Evolutionary conservation across 768 basidiomycete genomes (phyloP).

Genomic region (Leccinum aurantiacum): DNA sequence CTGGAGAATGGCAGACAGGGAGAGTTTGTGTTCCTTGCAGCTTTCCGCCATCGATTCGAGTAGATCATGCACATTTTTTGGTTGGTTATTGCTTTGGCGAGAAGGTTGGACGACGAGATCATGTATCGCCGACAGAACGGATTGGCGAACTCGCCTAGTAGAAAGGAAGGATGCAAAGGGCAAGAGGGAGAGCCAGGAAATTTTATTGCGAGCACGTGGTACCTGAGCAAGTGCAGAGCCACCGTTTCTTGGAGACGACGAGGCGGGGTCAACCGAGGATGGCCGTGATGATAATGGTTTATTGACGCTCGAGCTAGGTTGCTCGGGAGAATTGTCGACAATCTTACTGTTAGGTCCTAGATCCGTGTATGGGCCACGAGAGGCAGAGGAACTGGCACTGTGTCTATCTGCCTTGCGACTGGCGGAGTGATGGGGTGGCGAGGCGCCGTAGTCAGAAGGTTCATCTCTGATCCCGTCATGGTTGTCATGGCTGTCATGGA

Average conservation of each 20-base stretch:
- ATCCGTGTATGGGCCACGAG: neutral
- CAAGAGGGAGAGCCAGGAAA: conserved; percentile 31
- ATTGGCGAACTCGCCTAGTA: conserved; percentile 49
- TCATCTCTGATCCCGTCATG: no score
- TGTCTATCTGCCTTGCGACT: neutral
- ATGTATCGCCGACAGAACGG: conserved; percentile 50
- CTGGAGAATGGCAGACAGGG: conserved; percentile 31
- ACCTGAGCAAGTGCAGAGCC: neutral
- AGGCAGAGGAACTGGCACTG: neutral
- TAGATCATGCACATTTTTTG: conserved; percentile 35
- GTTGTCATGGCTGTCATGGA: no score
- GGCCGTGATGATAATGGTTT: neutral
- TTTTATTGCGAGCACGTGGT: conserved; percentile 5
- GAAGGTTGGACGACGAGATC: conserved; percentile 43
- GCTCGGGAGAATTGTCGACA: neutral
- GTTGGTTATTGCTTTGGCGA: neutral
- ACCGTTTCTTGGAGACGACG: neutral
- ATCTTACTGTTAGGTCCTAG: neutral
- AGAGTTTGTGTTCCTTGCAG: conserved; percentile 50
- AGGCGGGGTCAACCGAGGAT: neutral
- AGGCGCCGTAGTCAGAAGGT: conserved; percentile 12
- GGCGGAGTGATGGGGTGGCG: neutral
- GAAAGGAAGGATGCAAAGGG: conserved; percentile 28
- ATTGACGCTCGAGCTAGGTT: neutral
- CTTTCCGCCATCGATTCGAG: conserved; percentile 62